Base-by-base conservation (phyloP, 2,329 filamentous ascomycete genomes). In the Ophiognomonia clavigignenti-juglandacearum region DNA sequence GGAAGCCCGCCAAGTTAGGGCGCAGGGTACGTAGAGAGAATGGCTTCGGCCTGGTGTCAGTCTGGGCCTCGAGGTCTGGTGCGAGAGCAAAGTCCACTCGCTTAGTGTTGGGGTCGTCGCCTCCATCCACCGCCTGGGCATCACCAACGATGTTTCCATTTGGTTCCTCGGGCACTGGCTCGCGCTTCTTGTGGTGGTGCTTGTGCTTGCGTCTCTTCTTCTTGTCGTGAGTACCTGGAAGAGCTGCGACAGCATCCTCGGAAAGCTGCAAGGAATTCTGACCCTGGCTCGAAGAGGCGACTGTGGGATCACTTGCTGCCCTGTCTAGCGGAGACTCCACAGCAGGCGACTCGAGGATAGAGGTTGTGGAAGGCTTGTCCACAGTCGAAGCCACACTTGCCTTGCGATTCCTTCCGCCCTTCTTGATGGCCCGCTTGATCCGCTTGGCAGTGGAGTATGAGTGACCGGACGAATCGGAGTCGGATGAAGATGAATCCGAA, bases 371-470 rank as follows among this genome's bases (percentile, higher is more conserved):
- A 14, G 51, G 47, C 35, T 53, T 64, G 3, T 69, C 71, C 4
- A 79, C 77, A n/a, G 32, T 50, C 20, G 53, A 54, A 4, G 77
- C 82, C 23, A 78, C 83, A 59, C 78, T 83, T 36, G 72, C 71
- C 55, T 78, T 86, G 3, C 82, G 85, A 64, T 83, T 86, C 60
- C 80, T 77, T 47, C 75, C 72, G 43, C 78, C 71, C 58, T 75
- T 80, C 19, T 50, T 57, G 57, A 88, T 77, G 45, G 80, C 82
- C 45, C 78, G 70, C 64, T 78, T 85, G 59, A 87, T 77, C 47
- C 78, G 77, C 58, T 82, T 84, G 1, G 80, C 77, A 0, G 77
- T 82, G 16, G 52, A 55, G 11, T 46, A 45, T 2, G 61, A 64
- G 3, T 49, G 51, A 54, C 80, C 77, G 1, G 58, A 60, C 3